These are phyloP conservation scores for Solanum sparsipilum DNA, from an alignment of 257 asterid species.

Conservation along the genomic window DNA sequence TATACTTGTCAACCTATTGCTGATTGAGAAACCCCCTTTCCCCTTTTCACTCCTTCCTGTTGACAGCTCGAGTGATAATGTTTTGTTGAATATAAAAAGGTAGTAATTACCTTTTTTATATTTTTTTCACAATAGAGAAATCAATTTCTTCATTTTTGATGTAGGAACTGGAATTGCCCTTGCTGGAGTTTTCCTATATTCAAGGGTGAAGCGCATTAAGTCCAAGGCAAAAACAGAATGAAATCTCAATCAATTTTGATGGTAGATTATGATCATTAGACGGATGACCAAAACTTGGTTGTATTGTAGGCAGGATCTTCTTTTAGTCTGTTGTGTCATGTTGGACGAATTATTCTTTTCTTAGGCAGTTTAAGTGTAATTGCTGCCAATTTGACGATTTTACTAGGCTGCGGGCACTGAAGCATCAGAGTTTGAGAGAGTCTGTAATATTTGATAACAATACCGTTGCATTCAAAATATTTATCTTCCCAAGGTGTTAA, in stretches of 20 bases:
- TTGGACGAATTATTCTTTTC: neutral
- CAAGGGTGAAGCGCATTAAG: constrained; percentile 68
- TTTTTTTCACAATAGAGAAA: neutral
- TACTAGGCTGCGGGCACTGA: neutral
- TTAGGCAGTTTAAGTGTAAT: neutral
- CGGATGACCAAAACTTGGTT: neutral
- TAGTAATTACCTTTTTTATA: neutral
- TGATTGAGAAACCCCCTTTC: neutral
- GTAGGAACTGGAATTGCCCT: constrained; percentile 87
- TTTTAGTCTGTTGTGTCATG: neutral
- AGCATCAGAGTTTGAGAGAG: neutral
- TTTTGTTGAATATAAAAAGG: neutral
- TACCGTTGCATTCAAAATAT: neutral
- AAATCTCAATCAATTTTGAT: constrained; percentile 19
- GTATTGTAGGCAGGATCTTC: neutral
- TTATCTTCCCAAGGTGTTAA: neutral
- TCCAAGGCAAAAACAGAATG: constrained; percentile 55
- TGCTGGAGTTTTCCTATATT: constrained; percentile 84
- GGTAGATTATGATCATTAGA: constrained; percentile 16
- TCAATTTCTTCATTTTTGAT: neutral
- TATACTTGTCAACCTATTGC: neutral
- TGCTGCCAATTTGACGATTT: neutral
- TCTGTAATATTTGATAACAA: neutral
- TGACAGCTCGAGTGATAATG: neutral
- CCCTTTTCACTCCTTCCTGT: neutral